Evolutionary conservation across 257 asterid species (phyloP), one percentile per base, ranked within the genome.

Genomic region (Verbascum thapsus): DNA sequence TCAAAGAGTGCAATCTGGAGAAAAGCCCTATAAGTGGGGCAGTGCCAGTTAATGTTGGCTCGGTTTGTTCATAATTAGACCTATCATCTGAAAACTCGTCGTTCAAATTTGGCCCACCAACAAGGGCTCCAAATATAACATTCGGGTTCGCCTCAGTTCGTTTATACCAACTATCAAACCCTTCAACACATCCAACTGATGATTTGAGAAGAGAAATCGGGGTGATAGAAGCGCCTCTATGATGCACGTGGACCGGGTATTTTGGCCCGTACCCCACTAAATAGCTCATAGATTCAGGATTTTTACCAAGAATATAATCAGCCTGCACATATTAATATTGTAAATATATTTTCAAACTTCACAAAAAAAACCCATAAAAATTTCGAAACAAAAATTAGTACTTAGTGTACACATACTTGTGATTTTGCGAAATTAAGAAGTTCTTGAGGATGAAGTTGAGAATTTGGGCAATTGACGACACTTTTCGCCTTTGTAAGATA

Each of bases 21-120:
- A 84, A 74, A n/a, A 84, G 76, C 7, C 86, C 88, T n/a, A 77
- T 15, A 13, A 84, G 78, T 66, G 91, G 91, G 67, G 86, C 91
- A 20, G 82, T 61, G 23, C 82, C 88, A 16, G 86, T 72, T 10
- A 77, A 17, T 0, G 82, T 84, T n/a, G 91, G 88, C 63, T 84
- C 91, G 17, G 84, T 76, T 67, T 81, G 88, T 41, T 81, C 86
- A 17, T 84, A 84, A 50, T 79, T 75, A 6, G 88, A 81, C 42
- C 88, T 75, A 48, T 81, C 88, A 53, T 84, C 84, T 19, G 45
- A 8, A 62, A 74, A 84, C 20, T 66, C 84, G 15, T 84, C 91
- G 1, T 61, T 61, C 5, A 52, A 47, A 49, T 76, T 50, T 3
- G 91, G 91, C 59, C 91, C 91, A 12, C 91, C 91, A 8, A 84